Conservation (phyloP, 2,329 filamentous ascomycete genomes). For the Taxawa tesnikishii region DNA sequence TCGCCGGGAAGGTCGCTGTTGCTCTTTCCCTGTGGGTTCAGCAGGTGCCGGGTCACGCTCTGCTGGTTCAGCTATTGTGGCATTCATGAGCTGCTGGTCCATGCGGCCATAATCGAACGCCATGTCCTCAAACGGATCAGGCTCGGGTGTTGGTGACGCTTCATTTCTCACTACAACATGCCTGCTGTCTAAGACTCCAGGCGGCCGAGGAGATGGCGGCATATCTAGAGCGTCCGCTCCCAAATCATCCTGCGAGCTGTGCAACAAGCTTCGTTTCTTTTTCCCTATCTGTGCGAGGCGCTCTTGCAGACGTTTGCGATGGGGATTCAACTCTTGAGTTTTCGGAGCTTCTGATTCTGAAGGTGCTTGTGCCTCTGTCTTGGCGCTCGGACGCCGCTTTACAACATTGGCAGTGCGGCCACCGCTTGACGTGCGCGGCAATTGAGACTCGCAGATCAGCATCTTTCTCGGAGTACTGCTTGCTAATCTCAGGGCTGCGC, state of each 20-base stretch:
- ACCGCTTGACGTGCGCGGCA: conserved; percentile 5
- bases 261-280: conserved; percentile 9
- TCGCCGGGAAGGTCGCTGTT: too few relatives aligned
- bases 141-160: not conserved
- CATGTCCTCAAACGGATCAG: not conserved
- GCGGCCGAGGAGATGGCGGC: too few relatives aligned
- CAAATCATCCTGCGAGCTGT: conserved; percentile 1
- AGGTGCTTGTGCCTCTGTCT: too few relatives aligned
- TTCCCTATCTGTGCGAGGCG: conserved; percentile 16
- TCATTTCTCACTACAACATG: not conserved
- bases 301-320: conserved; percentile 14
- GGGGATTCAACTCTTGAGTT: too few relatives aligned
- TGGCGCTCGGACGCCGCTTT: too few relatives aligned
- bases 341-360: too few relatives aligned
- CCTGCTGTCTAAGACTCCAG: too few relatives aligned
- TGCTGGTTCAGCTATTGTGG: conserved; percentile 5
- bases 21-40: too few relatives aligned
- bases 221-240: not conserved
- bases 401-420: not conserved
- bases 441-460: conserved; percentile 28
- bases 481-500: conserved; percentile 25
- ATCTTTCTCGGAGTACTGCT: conserved; percentile 26
- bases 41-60: too few relatives aligned
- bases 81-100: conserved; percentile 4
- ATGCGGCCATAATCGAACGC: conserved; percentile 8